Evolutionary conservation across 768 basidiomycete species (phyloP).

Genomic region (Mycena belliarum): DNA sequence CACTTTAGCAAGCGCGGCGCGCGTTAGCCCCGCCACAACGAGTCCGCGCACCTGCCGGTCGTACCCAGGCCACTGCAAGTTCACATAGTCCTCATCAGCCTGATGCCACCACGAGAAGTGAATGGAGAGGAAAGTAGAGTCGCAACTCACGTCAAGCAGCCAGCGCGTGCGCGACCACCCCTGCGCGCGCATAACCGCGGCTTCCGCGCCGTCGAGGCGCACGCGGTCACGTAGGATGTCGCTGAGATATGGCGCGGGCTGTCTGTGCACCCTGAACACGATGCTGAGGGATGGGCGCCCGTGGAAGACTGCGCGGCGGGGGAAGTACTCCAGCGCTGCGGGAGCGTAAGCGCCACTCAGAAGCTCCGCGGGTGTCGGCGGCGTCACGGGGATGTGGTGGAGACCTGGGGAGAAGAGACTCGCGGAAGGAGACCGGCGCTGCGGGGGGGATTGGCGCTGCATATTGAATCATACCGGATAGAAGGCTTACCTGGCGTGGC

Average conservation of each 20-base stretch:
- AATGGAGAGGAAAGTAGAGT: too few relatives aligned
- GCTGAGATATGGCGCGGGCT: slow-evolving; percentile 15
- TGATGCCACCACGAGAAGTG: too few relatives aligned
- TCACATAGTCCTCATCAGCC: not conserved
- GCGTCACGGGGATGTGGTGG: not conserved
- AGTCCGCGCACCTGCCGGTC: not conserved
- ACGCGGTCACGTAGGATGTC: slow-evolving; percentile 5
- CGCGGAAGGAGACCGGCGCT: too few relatives aligned
- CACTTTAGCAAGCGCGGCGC: slow-evolving; percentile 2
- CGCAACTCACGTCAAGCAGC: slow-evolving; percentile 9
- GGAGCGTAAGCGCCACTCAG: not conserved
- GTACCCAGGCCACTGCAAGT: slow-evolving; percentile 14
- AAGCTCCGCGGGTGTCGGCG: slow-evolving; percentile 10
- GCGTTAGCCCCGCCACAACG: not conserved
- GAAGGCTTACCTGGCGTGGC: too few relatives aligned
- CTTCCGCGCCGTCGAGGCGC: slow-evolving; percentile 3
- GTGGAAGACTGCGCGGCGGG: slow-evolving; percentile 2
- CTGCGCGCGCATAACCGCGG: not conserved
- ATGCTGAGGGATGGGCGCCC: slow-evolving; percentile 6
- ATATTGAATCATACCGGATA: too few relatives aligned
- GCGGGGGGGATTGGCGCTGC: too few relatives aligned
- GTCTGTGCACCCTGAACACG: slow-evolving; percentile 1
- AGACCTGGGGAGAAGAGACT: not conserved
- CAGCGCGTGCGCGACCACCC: slow-evolving; percentile 13
- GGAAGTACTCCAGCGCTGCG: slow-evolving; percentile 4